Percentiles rank a stretch among this genome's conserved stretches.
These are phyloP conservation scores for Stachybotrys elegans DNA, from an alignment of 2,329 filamentous ascomycete species.

Conservation along the genomic window DNA sequence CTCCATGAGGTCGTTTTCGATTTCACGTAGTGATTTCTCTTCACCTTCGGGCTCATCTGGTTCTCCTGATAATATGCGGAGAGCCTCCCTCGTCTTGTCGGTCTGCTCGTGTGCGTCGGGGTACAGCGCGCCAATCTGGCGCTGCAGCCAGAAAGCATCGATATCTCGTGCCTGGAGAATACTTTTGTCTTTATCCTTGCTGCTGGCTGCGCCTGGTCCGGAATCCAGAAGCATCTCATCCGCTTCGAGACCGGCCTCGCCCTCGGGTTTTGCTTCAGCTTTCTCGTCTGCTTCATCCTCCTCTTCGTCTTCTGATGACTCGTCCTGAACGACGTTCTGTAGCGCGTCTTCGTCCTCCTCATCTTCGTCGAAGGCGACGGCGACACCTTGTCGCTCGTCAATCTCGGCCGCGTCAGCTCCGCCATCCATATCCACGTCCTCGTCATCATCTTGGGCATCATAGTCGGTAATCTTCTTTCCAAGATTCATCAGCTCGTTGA, in stretches of 20 bases:
- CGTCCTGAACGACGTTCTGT: slow-evolving; percentile 82
- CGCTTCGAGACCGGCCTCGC: slow-evolving; percentile 55
- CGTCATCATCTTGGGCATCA: slow-evolving; percentile 92
- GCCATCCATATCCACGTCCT: slow-evolving; percentile 69
- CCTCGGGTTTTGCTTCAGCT: slow-evolving; percentile 43
- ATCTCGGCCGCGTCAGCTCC: slow-evolving; percentile 68
- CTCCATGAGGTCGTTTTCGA: slow-evolving; percentile 98
- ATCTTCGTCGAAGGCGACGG: slow-evolving; percentile 92
- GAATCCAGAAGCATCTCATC: slow-evolving; percentile 85
- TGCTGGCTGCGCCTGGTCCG: slow-evolving; percentile 40
- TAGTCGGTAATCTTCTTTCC: slow-evolving; percentile 99
- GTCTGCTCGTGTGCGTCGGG: slow-evolving; percentile 89
- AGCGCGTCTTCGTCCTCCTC: slow-evolving; percentile 77
- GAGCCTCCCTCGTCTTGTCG: slow-evolving; percentile 81
- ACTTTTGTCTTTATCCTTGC: slow-evolving; percentile 50
- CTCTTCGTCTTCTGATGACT: slow-evolving; percentile 77
- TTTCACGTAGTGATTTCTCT: slow-evolving; percentile 81
- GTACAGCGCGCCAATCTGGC: slow-evolving; percentile 84
- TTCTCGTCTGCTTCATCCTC: slow-evolving; percentile 59
- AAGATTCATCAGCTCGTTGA: slow-evolving; percentile 93
- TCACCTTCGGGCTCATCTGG: slow-evolving; percentile 67
- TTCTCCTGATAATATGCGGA: slow-evolving; percentile 76
- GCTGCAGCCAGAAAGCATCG: slow-evolving; percentile 94
- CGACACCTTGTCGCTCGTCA: slow-evolving; percentile 92
- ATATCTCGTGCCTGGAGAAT: slow-evolving; percentile 80